These are phyloP conservation scores for Fusarium sp. DNA, from an alignment of 2,329 filamentous ascomycete genomes.

Conservation along the genomic window DNA sequence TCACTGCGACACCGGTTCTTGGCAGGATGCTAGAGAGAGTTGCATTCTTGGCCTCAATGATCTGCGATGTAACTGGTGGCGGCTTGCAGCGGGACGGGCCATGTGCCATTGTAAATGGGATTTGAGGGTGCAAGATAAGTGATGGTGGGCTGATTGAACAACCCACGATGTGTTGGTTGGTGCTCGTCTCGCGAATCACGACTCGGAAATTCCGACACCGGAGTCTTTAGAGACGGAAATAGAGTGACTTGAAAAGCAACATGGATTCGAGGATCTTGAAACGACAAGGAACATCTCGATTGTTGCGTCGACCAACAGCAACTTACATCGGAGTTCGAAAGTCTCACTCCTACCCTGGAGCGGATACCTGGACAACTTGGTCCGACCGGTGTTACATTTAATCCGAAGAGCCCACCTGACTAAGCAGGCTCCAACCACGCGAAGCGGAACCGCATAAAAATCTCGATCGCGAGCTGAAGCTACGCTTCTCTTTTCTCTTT, in stretches of 20 bases:
- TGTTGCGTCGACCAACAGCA: neutral
- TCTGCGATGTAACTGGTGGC: neutral
- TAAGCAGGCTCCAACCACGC: slow-evolving; percentile 30
- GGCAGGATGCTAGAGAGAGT: neutral
- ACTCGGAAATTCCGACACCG: neutral
- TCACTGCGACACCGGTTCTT: neutral
- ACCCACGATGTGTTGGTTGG: neutral
- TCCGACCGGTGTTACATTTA: slow-evolving; percentile 14
- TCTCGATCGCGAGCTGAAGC: slow-evolving; percentile 37
- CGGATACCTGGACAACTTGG: neutral
- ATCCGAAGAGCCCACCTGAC: slow-evolving; percentile 26
- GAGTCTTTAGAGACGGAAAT: neutral
- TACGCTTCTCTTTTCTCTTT: slow-evolving; percentile 60
- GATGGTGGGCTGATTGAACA: slow-evolving; percentile 1
- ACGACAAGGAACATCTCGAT: neutral
- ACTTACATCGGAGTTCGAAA: neutral
- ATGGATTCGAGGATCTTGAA: neutral
- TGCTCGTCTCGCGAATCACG: neutral
- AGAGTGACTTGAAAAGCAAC: neutral
- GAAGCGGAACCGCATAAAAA: slow-evolving; percentile 45
- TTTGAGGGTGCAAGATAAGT: neutral
- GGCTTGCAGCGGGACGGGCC: neutral
- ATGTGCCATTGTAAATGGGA: neutral
- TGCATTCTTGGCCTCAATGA: neutral
- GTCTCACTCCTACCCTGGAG: slow-evolving; percentile 13